These are phyloP conservation scores for Kluyveromyces siamensis DNA, from an alignment of 805 yeast species.

Conservation along the genomic window DNA sequence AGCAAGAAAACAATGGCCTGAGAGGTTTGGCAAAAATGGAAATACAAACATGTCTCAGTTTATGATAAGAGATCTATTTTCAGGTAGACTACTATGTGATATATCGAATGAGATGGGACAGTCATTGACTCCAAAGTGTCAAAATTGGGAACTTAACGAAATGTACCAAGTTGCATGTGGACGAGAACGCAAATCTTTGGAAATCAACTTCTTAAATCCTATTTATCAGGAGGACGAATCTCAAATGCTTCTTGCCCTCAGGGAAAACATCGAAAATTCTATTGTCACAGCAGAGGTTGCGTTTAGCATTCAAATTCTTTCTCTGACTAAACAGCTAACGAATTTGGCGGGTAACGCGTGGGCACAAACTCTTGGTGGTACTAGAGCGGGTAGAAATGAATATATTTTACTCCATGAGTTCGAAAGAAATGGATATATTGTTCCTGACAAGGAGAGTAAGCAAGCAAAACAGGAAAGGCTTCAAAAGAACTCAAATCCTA, in stretches of 20 bases:
- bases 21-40: constrained; percentile 45
- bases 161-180: constrained; percentile 79
- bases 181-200: constrained; percentile 51
- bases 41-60: constrained; percentile 43
- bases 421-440: constrained; percentile 64
- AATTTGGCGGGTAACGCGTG: constrained; percentile 95
- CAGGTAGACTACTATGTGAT: constrained; percentile 87
- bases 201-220: constrained; percentile 62
- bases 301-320: constrained; percentile 72
- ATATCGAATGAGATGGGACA: constrained; percentile 92
- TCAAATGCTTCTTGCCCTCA: constrained; percentile 58
- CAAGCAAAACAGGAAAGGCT: constrained; percentile 30
- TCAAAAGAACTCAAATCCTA: constrained; percentile 16
- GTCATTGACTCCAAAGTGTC: constrained; percentile 83
- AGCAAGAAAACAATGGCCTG: constrained; percentile 70
- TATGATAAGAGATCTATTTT: constrained; percentile 57
- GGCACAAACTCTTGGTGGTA: constrained; percentile 90
- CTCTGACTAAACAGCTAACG: constrained; percentile 85
- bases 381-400: constrained; percentile 94
- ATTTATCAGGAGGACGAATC: constrained; percentile 58
- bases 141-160: constrained; percentile 87
- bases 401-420: constrained; percentile 89
- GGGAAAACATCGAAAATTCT: constrained; percentile 60
- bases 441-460: constrained; percentile 71
- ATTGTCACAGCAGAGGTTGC: constrained; percentile 70